These are phyloP conservation scores for Syzygium aromaticum DNA, from an alignment of 345 rosid species.

Conservation along the genomic window DNA sequence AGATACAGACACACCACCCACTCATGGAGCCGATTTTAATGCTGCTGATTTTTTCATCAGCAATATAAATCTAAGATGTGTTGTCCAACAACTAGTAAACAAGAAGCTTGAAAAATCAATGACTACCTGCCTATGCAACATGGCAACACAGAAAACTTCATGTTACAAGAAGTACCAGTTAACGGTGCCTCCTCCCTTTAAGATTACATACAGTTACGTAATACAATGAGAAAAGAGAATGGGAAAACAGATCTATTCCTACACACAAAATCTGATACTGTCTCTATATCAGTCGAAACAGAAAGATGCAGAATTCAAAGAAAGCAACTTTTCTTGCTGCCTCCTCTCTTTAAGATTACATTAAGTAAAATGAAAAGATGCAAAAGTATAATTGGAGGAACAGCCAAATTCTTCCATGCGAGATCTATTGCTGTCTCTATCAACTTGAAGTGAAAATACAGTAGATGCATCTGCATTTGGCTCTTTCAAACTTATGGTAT, in stretches of 20 bases:
- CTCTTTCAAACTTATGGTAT: not conserved
- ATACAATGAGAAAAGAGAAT: not conserved
- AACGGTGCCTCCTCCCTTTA: not conserved
- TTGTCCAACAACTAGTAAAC: not conserved
- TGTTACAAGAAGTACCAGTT: not conserved
- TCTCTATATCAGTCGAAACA: not conserved
- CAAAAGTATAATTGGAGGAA: not conserved
- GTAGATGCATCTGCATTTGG: not conserved
- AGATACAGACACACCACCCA: not conserved
- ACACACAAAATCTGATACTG: not conserved
- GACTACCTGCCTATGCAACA: not conserved
- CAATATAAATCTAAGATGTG: not conserved
- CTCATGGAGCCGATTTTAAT: not conserved
- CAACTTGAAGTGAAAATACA: not conserved
- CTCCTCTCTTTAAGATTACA: not conserved
- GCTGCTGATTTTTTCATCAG: not conserved
- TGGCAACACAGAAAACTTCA: not conserved
- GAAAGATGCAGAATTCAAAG: not conserved
- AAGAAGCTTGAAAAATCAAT: not conserved
- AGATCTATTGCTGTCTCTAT: not conserved
- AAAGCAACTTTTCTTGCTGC: not conserved
- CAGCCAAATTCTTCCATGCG: not conserved
- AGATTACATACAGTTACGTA: not conserved
- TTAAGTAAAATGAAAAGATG: not conserved
- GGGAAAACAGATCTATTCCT: not conserved